Evolutionary conservation across 2,329 filamentous ascomycete genomes (phyloP), one percentile per base, ranked within the genome.

Genomic region (Bipolaris sorokiniana): DNA sequence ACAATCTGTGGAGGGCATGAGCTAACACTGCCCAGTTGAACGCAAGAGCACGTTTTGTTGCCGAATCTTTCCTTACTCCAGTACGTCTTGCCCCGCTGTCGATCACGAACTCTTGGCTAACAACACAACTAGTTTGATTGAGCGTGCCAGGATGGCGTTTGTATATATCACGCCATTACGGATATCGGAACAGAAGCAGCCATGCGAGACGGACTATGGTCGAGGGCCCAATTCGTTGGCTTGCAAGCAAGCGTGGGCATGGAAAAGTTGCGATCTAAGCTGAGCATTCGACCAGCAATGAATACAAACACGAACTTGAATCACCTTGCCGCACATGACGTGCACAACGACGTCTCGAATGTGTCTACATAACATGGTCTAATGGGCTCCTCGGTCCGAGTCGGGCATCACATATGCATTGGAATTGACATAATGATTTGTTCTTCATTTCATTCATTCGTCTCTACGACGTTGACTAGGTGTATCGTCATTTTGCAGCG

Each of bases 1-100:
- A 13, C 37, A 36, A 20, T 16, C 7, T 11, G 3, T 16, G 16
- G 18, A 6, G 13, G 5, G 15, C 16, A 41, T 31, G 37, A 61
- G 60, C 73, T 81, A 66, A 80, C 71, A 18, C 51, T 51, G 26
- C 13, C 71, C 72, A 97, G 94, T 83, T 99, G 77, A 99, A 99
- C 77, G 93, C 95, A 54, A 86, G 95, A 79, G 95, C 95, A 76
- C 89, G 95, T 83, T 99, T 98, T 76, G 94, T 99, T 49, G 95
- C 95, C 46, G 95, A 99, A 80, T 97, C 95, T 58, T 99, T 99
- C 85, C 81, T 99, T 79, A 97, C 94, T 75, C 95, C 94, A 59
- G 91, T 95, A 83, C 65, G 84, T 74, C 44, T 9, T 10, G 10
- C 15, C 11, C 7, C 33, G n/a, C 5, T 23, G 11, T 5, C 28